These are phyloP conservation scores for Aureobasidium sp. DNA, from an alignment of 2,329 filamentous ascomycete genomes.

Conservation along the genomic window DNA sequence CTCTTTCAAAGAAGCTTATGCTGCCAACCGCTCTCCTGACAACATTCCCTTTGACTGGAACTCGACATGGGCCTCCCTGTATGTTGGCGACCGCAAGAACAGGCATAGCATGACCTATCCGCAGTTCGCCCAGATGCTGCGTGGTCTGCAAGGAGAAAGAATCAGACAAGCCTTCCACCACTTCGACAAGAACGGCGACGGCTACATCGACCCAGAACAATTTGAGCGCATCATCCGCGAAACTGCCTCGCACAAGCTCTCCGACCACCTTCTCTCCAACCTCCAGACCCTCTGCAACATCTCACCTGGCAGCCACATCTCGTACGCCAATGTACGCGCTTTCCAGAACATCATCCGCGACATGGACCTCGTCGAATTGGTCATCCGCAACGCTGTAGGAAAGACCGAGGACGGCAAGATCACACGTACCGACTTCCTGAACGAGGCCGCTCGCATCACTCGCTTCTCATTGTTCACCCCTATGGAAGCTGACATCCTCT, in stretches of 20 bases:
- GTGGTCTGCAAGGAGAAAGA: slow-evolving; percentile 89
- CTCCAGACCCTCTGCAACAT: slow-evolving; percentile 93
- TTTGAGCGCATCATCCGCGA: slow-evolving; percentile 96
- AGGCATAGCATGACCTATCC: slow-evolving; percentile 89
- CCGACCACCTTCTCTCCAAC: slow-evolving; percentile 88
- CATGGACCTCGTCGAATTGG: slow-evolving; percentile 94
- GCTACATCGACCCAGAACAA: slow-evolving; percentile 90
- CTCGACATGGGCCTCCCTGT: slow-evolving; percentile 91
- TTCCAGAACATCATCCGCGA: slow-evolving; percentile 98
- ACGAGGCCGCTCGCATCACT: slow-evolving; percentile 84
- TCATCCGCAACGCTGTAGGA: slow-evolving; percentile 76
- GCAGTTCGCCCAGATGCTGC: slow-evolving; percentile 97
- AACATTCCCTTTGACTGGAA: slow-evolving; percentile 95
- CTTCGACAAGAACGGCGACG: slow-evolving; percentile 86
- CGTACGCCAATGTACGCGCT: slow-evolving; percentile 92
- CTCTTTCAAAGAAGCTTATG: slow-evolving; percentile 76
- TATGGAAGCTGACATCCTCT: slow-evolving; percentile 97
- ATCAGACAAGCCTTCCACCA: slow-evolving; percentile 91
- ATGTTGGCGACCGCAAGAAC: slow-evolving; percentile 81
- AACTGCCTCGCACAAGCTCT: slow-evolving; percentile 91
- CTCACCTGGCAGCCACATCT: slow-evolving; percentile 83
- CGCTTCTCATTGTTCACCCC: slow-evolving; percentile 95
- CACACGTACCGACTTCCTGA: slow-evolving; percentile 86
- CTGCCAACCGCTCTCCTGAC: slow-evolving; percentile 76
- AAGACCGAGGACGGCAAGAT: slow-evolving; percentile 89